A percentile compares a stretch with the other conserved stretches of the same genome.
phyloP scores from a whole-genome alignment of 2,329 filamentous ascomycete genomes.

The Verticillium tricorpus region DNA sequence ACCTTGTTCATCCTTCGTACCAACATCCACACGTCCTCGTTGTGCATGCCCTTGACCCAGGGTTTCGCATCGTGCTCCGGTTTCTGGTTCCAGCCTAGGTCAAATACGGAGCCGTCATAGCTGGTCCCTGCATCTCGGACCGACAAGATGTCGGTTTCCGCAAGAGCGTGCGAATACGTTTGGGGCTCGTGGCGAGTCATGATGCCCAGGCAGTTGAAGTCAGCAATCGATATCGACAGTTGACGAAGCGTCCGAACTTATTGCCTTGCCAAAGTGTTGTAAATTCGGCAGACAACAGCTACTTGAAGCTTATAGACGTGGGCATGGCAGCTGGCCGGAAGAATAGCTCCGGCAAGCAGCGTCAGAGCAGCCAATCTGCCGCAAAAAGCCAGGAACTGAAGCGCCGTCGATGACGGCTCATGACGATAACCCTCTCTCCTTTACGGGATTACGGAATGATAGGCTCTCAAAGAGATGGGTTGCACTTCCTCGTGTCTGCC shows the following conservation, averaged over 20 bases:
- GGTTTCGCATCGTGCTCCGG: neutral
- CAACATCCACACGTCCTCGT: slow-evolving; percentile 54
- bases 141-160: neutral
- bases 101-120: neutral
- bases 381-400: neutral
- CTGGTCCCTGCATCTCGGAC: neutral
- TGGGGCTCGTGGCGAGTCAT: neutral
- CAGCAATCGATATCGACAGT: neutral
- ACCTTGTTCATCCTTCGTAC: slow-evolving; percentile 61
- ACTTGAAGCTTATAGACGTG: neutral
- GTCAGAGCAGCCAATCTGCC: neutral
- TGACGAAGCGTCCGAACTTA: neutral
- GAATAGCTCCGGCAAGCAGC: neutral
- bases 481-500: no score
- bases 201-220: neutral
- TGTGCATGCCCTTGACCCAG: slow-evolving; percentile 6
- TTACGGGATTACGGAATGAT: no score
- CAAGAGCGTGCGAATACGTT: neutral
- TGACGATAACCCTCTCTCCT: neutral
- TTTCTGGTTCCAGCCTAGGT: neutral
- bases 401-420: neutral
- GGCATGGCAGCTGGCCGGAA: neutral
- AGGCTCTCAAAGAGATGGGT: no score
- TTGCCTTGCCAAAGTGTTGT: neutral
- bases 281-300: neutral